A percentile compares a stretch with the other conserved stretches of the same genome.
Evolutionary conservation across 768 basidiomycete species (phyloP).

Genomic region (Lactifluus volemus): DNA sequence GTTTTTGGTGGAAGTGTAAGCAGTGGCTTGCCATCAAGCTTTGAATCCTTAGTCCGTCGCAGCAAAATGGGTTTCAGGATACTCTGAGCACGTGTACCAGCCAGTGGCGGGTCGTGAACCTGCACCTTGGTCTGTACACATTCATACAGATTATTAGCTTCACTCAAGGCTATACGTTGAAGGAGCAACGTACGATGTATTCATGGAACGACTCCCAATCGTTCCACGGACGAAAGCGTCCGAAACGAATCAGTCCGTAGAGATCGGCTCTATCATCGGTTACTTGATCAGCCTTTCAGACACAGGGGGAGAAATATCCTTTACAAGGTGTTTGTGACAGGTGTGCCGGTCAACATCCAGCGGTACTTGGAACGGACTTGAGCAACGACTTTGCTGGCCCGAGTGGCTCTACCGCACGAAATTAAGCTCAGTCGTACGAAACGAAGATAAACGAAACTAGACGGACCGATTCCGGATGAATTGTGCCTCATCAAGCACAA

Average conservation of each 20-base stretch:
- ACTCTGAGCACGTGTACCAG: constrained; percentile 58
- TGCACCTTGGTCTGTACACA: constrained; percentile 42
- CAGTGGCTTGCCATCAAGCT: constrained; percentile 58
- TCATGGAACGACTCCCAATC: constrained; percentile 62
- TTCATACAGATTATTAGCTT: not conserved
- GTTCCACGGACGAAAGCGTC: constrained; percentile 59
- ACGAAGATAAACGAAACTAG: not conserved
- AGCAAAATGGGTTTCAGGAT: constrained; percentile 59
- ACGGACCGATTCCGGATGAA: constrained; percentile 57
- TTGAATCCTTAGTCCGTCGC: constrained; percentile 64
- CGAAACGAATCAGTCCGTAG: constrained; percentile 63
- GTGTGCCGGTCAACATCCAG: constrained; percentile 76
- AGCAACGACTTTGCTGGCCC: constrained; percentile 49
- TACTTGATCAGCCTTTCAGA: not conserved
- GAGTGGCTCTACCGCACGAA: constrained; percentile 35
- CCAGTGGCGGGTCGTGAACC: constrained; percentile 47
- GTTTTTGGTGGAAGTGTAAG: constrained; percentile 53
- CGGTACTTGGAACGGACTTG: constrained; percentile 55
- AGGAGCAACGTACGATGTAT: constrained; percentile 35
- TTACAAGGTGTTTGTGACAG: constrained; percentile 63
- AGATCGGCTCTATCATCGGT: constrained; percentile 45
- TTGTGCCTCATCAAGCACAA: constrained; percentile 73
- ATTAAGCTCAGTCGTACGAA: not conserved
- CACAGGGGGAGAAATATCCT: not conserved
- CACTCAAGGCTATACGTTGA: not conserved